Conservation (phyloP, 1,284 basidiomycete genomes). For the Tilletia setariae region DNA sequence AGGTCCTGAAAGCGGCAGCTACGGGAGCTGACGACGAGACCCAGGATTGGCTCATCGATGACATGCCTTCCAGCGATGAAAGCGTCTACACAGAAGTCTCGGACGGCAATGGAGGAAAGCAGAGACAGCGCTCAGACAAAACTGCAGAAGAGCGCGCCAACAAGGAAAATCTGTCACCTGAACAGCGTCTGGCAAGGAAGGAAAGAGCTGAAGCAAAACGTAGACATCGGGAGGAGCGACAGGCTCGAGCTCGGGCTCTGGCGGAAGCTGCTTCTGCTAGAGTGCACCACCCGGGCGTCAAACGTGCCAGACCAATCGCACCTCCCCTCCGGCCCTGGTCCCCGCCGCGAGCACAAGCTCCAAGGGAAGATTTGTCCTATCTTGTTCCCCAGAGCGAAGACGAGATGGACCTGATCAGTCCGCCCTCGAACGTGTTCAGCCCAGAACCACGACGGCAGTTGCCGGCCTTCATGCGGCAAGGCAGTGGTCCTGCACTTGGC, state of each 20-base stretch:
- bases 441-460: not conserved
- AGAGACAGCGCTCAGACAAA: slow-evolving; percentile 14
- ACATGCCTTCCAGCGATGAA: slow-evolving; percentile 24
- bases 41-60: slow-evolving; percentile 31
- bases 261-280: not conserved
- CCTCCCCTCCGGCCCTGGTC: not conserved
- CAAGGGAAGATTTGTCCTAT: slow-evolving; percentile 3
- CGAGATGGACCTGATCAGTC: not conserved
- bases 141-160: slow-evolving; percentile 7
- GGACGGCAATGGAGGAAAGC: slow-evolving; percentile 3
- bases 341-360: not conserved
- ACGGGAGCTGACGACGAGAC: slow-evolving; percentile 18
- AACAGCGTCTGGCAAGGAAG: not conserved
- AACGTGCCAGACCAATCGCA: slow-evolving; percentile 7
- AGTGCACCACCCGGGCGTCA: slow-evolving; percentile 3
- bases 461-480: not conserved
- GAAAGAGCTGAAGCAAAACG: not conserved
- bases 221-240: not conserved
- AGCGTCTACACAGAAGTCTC: slow-evolving; percentile 19
- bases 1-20: not conserved
- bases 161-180: slow-evolving; percentile 5
- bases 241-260: not conserved
- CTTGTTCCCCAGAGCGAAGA: slow-evolving; percentile 6
- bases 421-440: too few species aligned
- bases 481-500: not conserved